Percentiles rank a stretch among this genome's conserved stretches.
These are phyloP conservation scores for Cladophialophora exuberans DNA, from an alignment of 2,329 filamentous ascomycete species.

Conservation along the genomic window DNA sequence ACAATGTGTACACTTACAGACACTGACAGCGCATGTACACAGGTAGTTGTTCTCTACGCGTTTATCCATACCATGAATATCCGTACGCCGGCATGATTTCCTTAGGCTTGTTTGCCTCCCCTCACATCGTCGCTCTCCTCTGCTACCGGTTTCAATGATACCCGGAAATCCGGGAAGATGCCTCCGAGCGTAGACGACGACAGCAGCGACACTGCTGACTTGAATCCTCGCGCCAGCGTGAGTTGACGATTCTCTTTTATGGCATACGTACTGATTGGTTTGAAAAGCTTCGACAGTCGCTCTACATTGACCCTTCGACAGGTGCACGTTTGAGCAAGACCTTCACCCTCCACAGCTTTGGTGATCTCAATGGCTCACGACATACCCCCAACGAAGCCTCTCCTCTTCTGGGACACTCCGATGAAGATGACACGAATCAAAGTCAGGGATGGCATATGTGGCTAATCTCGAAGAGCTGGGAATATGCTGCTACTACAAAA, in stretches of 20 bases:
- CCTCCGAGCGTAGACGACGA: neutral
- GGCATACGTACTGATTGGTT: neutral
- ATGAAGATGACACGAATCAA: neutral
- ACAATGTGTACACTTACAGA: neutral
- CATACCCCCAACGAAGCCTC: constrained; percentile 12
- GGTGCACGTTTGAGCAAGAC: constrained; percentile 81
- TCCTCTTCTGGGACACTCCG: constrained; percentile 18
- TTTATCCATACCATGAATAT: neutral
- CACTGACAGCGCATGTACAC: neutral
- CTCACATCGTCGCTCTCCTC: too few species aligned
- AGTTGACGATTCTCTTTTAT: neutral
- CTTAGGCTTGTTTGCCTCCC: too few species aligned
- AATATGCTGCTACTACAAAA: constrained; percentile 50
- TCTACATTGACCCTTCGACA: constrained; percentile 82
- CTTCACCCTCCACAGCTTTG: constrained; percentile 71
- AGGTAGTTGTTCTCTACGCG: neutral
- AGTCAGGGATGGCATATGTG: too few species aligned
- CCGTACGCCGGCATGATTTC: neutral
- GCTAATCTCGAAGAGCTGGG: constrained; percentile 28
- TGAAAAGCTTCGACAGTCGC: constrained; percentile 73
- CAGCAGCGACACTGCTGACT: neutral
- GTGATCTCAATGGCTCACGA: constrained; percentile 37
- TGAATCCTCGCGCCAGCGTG: constrained; percentile 28
- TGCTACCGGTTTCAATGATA: too few species aligned
- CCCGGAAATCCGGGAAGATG: neutral